phyloP scores from a whole-genome alignment of 495 filamentous ascomycete species.

The Penicillium daleae region DNA sequence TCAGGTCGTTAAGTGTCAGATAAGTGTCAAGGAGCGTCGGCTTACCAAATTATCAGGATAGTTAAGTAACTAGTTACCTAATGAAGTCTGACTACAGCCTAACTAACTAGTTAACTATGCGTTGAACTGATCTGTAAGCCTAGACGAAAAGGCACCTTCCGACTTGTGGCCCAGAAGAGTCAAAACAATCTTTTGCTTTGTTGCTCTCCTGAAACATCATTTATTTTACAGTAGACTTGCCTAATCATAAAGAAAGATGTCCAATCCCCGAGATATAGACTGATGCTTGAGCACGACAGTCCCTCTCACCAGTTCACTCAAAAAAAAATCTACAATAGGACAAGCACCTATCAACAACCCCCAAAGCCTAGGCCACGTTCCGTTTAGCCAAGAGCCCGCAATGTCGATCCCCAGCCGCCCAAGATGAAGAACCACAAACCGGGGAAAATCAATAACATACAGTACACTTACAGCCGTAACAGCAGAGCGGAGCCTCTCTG shows the following conservation, averaged over 20 bases:
- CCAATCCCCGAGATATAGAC: no score
- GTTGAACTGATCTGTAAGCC: no score
- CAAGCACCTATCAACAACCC: neutral
- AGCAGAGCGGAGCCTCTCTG: neutral
- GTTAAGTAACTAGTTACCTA: neutral
- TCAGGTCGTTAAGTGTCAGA: neutral
- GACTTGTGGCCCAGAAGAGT: no score
- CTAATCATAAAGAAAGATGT: no score
- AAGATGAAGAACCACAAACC: neutral
- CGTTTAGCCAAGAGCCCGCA: neutral
- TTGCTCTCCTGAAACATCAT: no score
- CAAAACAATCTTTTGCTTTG: no score
- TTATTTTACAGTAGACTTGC: no score
- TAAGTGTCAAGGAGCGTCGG: neutral
- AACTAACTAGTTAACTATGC: neutral
- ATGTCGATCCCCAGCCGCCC: slow-evolving; percentile 5
- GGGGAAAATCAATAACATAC: neutral
- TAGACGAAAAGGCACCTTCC: no score
- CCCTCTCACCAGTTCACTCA: neutral
- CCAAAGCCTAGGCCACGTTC: slow-evolving; percentile 3
- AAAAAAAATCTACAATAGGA: neutral
- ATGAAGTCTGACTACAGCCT: neutral
- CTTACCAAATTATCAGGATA: neutral
- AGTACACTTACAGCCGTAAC: no score
- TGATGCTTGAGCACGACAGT: no score